These are phyloP conservation scores for Fusarium concolor DNA, from an alignment of 2,329 filamentous ascomycete species.

Conservation along the genomic window DNA sequence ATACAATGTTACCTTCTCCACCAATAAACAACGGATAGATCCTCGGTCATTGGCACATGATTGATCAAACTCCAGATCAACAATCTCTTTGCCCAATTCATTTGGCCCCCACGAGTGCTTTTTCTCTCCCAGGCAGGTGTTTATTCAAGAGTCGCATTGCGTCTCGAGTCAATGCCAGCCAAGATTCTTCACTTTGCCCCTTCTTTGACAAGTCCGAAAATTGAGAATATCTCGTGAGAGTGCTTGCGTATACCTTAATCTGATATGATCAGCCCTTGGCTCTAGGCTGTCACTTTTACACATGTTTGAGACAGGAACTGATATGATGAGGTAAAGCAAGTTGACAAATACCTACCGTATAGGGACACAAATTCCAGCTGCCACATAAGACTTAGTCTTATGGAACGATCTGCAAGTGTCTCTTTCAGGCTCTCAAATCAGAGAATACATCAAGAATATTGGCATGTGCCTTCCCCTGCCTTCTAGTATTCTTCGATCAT, in stretches of 20 bases:
- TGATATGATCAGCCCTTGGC: not conserved
- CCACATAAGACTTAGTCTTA: slow-evolving; percentile 5
- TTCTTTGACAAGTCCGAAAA: not conserved
- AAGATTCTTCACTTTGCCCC: not conserved
- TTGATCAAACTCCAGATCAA: slow-evolving; percentile 9
- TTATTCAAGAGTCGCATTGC: not conserved
- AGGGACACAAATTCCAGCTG: not conserved
- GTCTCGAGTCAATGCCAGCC: not conserved
- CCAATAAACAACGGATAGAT: not conserved
- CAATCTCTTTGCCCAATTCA: not conserved
- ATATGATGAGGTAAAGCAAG: not conserved
- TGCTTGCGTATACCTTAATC: not conserved
- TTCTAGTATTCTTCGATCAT: not conserved
- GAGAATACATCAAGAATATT: no score
- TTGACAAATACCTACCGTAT: not conserved
- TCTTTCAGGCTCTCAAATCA: not conserved
- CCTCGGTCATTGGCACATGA: not conserved
- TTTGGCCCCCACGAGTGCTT: slow-evolving; percentile 19
- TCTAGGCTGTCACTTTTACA: not conserved
- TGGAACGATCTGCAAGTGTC: no score
- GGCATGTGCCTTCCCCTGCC: no score
- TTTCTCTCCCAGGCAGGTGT: not conserved
- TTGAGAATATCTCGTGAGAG: not conserved
- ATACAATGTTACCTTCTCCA: slow-evolving; percentile 1
- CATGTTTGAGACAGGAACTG: not conserved